Evolutionary conservation across 345 rosid species (phyloP).

Genomic region (Capsella bursapastoris): DNA sequence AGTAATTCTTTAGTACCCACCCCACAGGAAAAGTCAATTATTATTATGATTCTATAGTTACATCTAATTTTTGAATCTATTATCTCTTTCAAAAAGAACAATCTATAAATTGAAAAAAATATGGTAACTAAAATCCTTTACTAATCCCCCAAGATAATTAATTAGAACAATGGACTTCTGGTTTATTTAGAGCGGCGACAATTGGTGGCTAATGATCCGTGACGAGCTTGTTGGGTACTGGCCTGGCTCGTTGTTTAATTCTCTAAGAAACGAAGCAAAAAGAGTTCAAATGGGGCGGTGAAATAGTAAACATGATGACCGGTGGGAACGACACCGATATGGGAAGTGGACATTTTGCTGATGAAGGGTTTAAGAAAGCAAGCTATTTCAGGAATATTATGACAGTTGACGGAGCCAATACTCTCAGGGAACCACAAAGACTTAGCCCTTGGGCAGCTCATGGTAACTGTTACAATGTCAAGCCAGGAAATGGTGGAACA

Average conservation of each 20-base stretch:
- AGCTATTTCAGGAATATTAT: slow-evolving; percentile 61
- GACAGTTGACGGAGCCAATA: slow-evolving; percentile 61
- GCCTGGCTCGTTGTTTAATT: slow-evolving; percentile 56
- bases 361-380: slow-evolving; percentile 58
- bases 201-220: slow-evolving; percentile 68
- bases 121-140: too few relatives aligned
- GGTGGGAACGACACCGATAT: slow-evolving; percentile 53
- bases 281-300: slow-evolving; percentile 69
- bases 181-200: background rate
- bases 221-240: slow-evolving; percentile 57
- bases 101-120: too few relatives aligned
- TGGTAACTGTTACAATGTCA: slow-evolving; percentile 59
- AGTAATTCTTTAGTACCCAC: too few relatives aligned
- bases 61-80: background rate
- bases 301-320: slow-evolving; percentile 50
- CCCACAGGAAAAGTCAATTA: too few relatives aligned
- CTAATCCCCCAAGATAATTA: background rate
- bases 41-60: background rate
- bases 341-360: slow-evolving; percentile 70
- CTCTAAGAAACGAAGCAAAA: slow-evolving; percentile 54
- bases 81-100: too few relatives aligned
- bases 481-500: slow-evolving; percentile 45
- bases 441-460: slow-evolving; percentile 47
- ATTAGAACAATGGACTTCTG: background rate
- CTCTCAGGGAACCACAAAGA: slow-evolving; percentile 55